Conservation (phyloP, 169 alveolate species). For the Besnoitia besnoiti region DNA sequence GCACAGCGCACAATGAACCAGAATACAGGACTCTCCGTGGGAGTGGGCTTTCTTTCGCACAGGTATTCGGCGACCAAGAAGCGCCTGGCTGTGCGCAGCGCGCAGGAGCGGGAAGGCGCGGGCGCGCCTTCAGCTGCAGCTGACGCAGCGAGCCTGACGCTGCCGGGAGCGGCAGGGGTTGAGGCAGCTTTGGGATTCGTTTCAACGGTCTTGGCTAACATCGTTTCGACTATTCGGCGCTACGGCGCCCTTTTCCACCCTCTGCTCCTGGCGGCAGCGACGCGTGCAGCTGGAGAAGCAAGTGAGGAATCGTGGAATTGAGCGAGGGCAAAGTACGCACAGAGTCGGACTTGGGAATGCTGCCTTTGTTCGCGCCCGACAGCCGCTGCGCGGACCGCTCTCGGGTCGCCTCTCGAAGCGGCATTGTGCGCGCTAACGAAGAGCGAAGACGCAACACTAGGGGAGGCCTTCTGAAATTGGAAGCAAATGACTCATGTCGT, state of each 20-base stretch:
- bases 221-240: neutral
- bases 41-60: neutral
- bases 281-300: constrained; percentile 19
- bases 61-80: neutral
- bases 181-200: constrained; percentile 1
- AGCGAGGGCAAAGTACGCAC: no score
- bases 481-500: no score
- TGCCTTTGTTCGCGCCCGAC: no score
- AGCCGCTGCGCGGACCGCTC: no score
- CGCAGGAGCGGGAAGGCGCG: neutral
- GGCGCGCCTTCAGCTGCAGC: neutral
- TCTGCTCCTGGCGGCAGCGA: constrained; percentile 18
- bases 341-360: no score
- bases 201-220: neutral
- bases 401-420: no score
- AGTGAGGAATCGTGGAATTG: no score
- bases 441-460: no score
- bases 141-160: neutral
- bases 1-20: no score
- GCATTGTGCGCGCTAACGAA: no score
- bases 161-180: neutral
- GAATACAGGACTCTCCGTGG: no score
- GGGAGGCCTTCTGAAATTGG: no score
- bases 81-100: neutral
- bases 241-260: neutral